These are phyloP conservation scores for Corynespora cassiicola DNA, from an alignment of 2,329 filamentous ascomycete species.

Conservation along the genomic window DNA sequence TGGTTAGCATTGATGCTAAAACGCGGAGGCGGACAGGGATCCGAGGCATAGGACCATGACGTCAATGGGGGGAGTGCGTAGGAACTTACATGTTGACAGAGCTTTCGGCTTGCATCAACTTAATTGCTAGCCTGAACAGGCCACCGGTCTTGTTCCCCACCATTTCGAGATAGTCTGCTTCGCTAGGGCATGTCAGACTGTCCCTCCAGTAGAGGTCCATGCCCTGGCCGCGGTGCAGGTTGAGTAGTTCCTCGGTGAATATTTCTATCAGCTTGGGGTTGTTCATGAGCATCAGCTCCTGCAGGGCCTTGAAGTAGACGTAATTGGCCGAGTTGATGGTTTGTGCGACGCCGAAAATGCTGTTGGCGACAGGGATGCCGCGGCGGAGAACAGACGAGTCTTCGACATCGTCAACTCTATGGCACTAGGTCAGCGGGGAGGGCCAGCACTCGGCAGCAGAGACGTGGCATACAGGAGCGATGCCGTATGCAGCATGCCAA, in stretches of 20 bases:
- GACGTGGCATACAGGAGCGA: constrained; percentile 65
- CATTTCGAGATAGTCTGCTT: constrained; percentile 95
- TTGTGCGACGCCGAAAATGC: constrained; percentile 83
- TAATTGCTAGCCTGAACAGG: constrained; percentile 82
- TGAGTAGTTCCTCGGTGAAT: constrained; percentile 82
- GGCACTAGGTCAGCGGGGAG: constrained; percentile 2
- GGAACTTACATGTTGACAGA: constrained; percentile 50
- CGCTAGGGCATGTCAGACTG: constrained; percentile 80
- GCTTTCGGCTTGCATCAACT: constrained; percentile 84
- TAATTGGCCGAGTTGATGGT: constrained; percentile 93
- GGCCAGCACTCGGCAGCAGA: background rate
- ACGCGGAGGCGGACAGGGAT: background rate
- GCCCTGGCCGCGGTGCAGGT: constrained; percentile 85
- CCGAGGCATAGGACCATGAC: too few relatives aligned
- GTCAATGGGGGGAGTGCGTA: constrained; percentile 7
- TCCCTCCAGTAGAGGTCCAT: constrained; percentile 94
- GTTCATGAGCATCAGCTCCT: constrained; percentile 74
- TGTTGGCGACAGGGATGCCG: constrained; percentile 81
- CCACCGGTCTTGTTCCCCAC: constrained; percentile 90
- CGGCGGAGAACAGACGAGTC: constrained; percentile 78
- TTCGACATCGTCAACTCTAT: constrained; percentile 80
- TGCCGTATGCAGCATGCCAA: constrained; percentile 86
- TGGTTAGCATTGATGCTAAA: constrained; percentile 8
- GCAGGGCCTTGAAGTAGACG: constrained; percentile 81
- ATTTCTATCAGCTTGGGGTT: constrained; percentile 73